Evolutionary conservation across 192 early-diverging fungal species (phyloP), one percentile per base, ranked within the genome.

Genomic region (Funneliformis mosseae): DNA sequence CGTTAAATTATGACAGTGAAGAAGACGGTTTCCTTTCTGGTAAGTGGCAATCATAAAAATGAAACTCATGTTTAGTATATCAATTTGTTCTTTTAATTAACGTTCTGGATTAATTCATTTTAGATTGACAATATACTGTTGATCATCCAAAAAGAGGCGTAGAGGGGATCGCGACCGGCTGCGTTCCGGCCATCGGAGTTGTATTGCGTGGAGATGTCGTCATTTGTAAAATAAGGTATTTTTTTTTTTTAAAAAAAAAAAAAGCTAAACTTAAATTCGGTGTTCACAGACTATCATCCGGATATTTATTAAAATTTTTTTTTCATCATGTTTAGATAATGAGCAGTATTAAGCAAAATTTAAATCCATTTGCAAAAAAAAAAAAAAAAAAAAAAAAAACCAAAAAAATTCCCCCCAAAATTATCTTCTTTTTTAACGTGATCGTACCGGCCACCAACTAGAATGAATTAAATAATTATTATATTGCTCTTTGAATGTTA

Each of bases 11-110:
- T 46, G 90, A 92, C 73, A 91, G 88, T 66, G 87, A 91, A 28
- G 89, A 91, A 39, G 89, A 91, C 46, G 90, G 91, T 77, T 90
- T 93, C 85, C 93, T 83, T 79, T 89, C 88, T 72, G 88, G 83
- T 81, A 62, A 10, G 81, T 81, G 25, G 33, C 3, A 33, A 28
- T 11, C 11, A 1, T 25, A 9, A 21, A 62, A 62, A 21, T n/a
- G 5, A 63, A 5, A 21, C 7, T 62, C 25, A 8, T 25, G 8
- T 8, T 8, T 62, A 25, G 18, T 10, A n/a, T 62, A n/a, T 1
- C n/a, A n/a, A n/a, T 63, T 25, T n/a, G 3, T 27, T 33, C 4
- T 64, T 27, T 64, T 28, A 64, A 4, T 64, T 64, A 64, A 64
- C 12, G 4, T 9, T 43, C 21, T 42, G 16, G 21, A 39, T 28